Base-by-base conservation (phyloP, 352 stramenopile species). In the Phytophthora europaea region DNA sequence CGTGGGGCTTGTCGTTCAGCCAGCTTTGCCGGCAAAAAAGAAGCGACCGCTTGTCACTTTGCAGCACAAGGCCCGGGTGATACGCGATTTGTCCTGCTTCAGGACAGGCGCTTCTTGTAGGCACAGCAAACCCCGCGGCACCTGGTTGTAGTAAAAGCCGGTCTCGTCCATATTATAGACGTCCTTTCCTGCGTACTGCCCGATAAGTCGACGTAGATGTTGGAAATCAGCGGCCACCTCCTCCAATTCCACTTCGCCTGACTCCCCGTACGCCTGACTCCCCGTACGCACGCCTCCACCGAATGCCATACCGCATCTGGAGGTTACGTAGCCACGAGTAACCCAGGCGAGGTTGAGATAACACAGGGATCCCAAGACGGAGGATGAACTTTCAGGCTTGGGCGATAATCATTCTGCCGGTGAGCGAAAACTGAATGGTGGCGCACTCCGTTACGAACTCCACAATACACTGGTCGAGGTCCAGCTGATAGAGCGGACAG, bases 1-100 rank as follows among this genome's bases (percentile, higher is more conserved):
- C 33, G 12, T 15, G 18, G 1, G 48, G 59, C n/a, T 48, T 56
- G 4, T 20, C 1, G 8, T 43, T 43, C 3, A 67, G 7, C 60
- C 60, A 67, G 8, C 18, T 12, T 67, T 67, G 22, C 50, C 60
- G 4, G 54, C n/a, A n/a, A 67, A 67, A n/a, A 8, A 59, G 50
- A 23, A 59, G 48, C n/a, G 60, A 20, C 3, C 34, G 60, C n/a
- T 67, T 60, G 50, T 31, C 20, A 16, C 43, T 65, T n/a, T 67
- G 20, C 15, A 38, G 8, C 47, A 60, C 6, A 60, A 8, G 4
- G 22, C 50, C 13, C 60, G 33, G 6, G 60, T 67, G 12, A 65
- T 56, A 4, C 45, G 40, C 4, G 58, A 5, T 26, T 56, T 65
- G 58, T 65, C 26, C 22, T 67, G 18, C 59, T 65, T 65, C 3